These are phyloP conservation scores for Oldenlandia corymbosa DNA, from an alignment of 257 asterid genomes.

Conservation along the genomic window DNA sequence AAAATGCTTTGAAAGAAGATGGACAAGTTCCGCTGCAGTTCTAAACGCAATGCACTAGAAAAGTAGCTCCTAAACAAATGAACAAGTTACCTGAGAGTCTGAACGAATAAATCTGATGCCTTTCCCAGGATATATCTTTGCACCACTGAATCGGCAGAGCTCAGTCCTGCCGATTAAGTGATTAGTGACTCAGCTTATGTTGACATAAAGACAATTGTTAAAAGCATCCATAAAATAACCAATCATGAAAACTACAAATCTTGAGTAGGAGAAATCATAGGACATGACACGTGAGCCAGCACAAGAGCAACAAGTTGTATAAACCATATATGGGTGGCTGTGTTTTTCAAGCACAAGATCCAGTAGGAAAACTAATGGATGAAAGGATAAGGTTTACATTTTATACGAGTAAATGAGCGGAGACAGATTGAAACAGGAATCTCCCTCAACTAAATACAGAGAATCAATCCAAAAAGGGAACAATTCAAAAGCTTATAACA, in stretches of 20 bases:
- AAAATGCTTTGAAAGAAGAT: no score
- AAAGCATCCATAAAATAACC: not conserved
- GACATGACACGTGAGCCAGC: not conserved
- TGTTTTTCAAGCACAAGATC: not conserved
- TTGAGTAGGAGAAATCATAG: not conserved
- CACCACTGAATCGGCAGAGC: slow-evolving; percentile 27
- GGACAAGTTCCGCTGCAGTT: not conserved
- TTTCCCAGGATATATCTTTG: slow-evolving; percentile 27
- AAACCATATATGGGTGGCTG: not conserved
- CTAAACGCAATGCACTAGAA: not conserved
- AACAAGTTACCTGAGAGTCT: slow-evolving; percentile 22
- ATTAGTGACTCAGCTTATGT: not conserved
- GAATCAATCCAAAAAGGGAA: not conserved
- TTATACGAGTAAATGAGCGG: not conserved
- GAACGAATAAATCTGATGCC: slow-evolving; percentile 30
- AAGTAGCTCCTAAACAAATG: not conserved
- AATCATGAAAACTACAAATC: no score
- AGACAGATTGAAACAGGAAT: not conserved
- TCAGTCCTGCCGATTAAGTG: slow-evolving; percentile 21
- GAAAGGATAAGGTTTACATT: not conserved
- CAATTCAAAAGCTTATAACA: no score
- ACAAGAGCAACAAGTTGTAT: not conserved
- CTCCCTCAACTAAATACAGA: not conserved
- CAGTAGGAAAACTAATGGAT: not conserved
- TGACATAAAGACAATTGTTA: not conserved